Conservation (phyloP, 2,329 filamentous ascomycete species). For the Cyclaneusma minus region DNA sequence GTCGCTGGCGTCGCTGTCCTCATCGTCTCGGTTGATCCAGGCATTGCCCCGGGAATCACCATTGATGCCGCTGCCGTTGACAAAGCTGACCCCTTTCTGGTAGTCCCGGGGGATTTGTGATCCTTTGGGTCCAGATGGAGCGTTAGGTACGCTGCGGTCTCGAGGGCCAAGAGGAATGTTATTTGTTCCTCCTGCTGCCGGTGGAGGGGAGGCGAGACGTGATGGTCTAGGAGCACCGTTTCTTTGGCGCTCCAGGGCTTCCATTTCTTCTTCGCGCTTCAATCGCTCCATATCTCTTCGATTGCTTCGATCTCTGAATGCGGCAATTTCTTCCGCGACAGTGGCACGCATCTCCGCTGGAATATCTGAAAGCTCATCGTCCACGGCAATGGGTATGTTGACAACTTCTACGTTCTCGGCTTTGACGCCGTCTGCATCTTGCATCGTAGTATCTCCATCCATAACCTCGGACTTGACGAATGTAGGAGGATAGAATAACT, state of each 20-base stretch:
- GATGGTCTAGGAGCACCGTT: slow-evolving; percentile 50
- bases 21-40: slow-evolving; percentile 54
- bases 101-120: slow-evolving; percentile 53
- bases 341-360: slow-evolving; percentile 92
- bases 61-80: slow-evolving; percentile 61
- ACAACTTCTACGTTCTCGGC: slow-evolving; percentile 67
- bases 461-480: slow-evolving; percentile 33
- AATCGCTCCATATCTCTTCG: slow-evolving; percentile 78
- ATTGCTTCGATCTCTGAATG: slow-evolving; percentile 84
- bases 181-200: slow-evolving; percentile 47
- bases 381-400: slow-evolving; percentile 72
- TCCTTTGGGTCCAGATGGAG: slow-evolving; percentile 56
- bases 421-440: slow-evolving; percentile 35
- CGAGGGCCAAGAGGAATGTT: slow-evolving; percentile 64
- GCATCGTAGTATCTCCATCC: slow-evolving; percentile 57
- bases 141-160: slow-evolving; percentile 51
- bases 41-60: slow-evolving; percentile 28
- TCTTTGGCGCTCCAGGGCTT: slow-evolving; percentile 66
- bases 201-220: slow-evolving; percentile 57
- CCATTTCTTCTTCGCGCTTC: slow-evolving; percentile 80
- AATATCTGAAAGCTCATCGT: slow-evolving; percentile 91
- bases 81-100: slow-evolving; percentile 65
- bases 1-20: slow-evolving; percentile 78
- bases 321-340: slow-evolving; percentile 83
- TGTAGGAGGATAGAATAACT: slow-evolving; percentile 53